Conservation (phyloP, 2,329 filamentous ascomycete genomes). For the Trichoderma hamatum region DNA sequence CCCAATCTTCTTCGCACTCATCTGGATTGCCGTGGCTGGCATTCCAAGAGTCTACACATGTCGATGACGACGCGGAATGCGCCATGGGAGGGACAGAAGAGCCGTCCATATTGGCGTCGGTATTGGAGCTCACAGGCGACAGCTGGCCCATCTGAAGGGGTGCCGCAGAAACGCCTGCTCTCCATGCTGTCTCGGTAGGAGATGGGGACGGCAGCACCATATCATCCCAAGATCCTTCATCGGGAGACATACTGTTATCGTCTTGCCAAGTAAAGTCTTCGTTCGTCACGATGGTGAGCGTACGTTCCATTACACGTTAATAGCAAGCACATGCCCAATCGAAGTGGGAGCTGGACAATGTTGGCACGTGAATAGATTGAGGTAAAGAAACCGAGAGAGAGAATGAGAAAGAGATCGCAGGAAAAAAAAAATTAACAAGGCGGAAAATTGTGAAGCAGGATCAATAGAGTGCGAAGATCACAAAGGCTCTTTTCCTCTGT, state of each 20-base stretch:
- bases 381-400: conserved; percentile 1
- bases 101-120: conserved; percentile 47
- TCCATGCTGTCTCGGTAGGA: conserved; percentile 39
- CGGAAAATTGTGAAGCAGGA: not conserved
- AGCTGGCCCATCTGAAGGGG: conserved; percentile 52
- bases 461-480: conserved; percentile 8
- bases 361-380: conserved; percentile 1
- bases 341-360: not conserved
- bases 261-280: conserved; percentile 52
- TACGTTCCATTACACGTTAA: conserved; percentile 52
- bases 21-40: conserved; percentile 45
- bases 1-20: conserved; percentile 52
- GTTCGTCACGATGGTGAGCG: conserved; percentile 47
- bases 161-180: conserved; percentile 31
- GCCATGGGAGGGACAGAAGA: conserved; percentile 48
- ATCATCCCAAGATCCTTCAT: conserved; percentile 41
- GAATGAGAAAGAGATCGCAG: conserved; percentile 17
- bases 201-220: conserved; percentile 40
- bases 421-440: not conserved
- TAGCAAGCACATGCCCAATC: conserved; percentile 46
- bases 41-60: conserved; percentile 51
- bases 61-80: conserved; percentile 50
- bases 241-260: conserved; percentile 49
- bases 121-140: conserved; percentile 56
- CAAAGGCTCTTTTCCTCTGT: not conserved